phyloP scores from a whole-genome alignment of 1,284 basidiomycete species.

The Xanthoconium separans region DNA sequence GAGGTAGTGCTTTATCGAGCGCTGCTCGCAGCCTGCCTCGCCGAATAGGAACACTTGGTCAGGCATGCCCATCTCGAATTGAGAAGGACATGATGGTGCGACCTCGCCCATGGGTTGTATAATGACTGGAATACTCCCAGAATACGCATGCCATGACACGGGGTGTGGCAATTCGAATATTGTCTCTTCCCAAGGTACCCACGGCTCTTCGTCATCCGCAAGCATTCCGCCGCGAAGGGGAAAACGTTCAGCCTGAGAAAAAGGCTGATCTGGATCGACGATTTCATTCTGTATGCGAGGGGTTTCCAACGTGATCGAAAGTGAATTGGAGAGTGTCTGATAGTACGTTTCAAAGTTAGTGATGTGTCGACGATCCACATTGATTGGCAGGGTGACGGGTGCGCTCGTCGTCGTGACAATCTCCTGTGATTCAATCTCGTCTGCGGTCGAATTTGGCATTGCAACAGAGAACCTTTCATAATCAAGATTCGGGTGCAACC shows the following conservation, averaged over 20 bases:
- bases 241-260: neutral
- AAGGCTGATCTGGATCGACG: slow-evolving; percentile 1
- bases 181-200: slow-evolving; percentile 19
- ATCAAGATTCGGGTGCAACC: too few species aligned
- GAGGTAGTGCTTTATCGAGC: slow-evolving; percentile 18
- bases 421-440: neutral
- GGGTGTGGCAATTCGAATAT: neutral
- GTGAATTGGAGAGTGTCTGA: slow-evolving; percentile 4
- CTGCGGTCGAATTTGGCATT: slow-evolving; percentile 6
- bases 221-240: neutral
- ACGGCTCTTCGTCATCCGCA: slow-evolving; percentile 16
- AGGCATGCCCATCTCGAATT: neutral
- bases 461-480: neutral
- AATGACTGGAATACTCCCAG: neutral
- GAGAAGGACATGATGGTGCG: neutral
- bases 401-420: slow-evolving; percentile 7
- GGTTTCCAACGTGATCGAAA: neutral
- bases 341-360: slow-evolving; percentile 10
- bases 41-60: slow-evolving; percentile 9
- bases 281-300: neutral
- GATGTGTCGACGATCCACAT: neutral
- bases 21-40: neutral
- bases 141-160: neutral
- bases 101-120: slow-evolving; percentile 1
- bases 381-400: neutral